Evolutionary conservation across 306 rosid species (phyloP), one percentile per base, ranked within the genome.

Genomic region (Ziziphus jujuba): DNA sequence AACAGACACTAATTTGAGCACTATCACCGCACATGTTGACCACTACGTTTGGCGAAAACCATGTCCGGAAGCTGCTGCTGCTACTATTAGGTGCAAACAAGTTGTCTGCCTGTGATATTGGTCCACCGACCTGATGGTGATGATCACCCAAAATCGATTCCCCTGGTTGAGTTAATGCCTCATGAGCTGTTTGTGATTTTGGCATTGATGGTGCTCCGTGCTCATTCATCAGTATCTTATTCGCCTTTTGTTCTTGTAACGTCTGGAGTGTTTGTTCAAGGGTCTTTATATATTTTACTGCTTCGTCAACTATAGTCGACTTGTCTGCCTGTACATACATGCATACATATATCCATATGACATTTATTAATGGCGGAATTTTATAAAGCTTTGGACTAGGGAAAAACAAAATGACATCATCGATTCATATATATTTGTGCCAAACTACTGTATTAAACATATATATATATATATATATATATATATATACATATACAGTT

Each of bases 301-400:
- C 86, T 76, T 84, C 90, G 33, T 85, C 90, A 24, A 91, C 82
- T 33, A 91, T 72, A 58, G 72, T 74, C 35, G 83, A 75, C 47
- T 81, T 83, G 72, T 81, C 83, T 0, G 79, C 84, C 96, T 86
- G 50, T 9, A 19, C 2, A n/a, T 17, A 47, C 17, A 47, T 11
- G 16, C 50, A 45, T 9, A 15, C 15, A 45, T 9, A 15, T 3
- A 45, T 10, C 9, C 50, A 45, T 45, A 45, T 28, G 33, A 28
- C 33, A 28, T 28, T 1, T 28, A 28, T 28, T 28, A 1, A 28
- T 4, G 33, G 33, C 33, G 2, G 33, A 28, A 28, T 28, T 28
- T 28, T 28, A 28, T 28, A 28, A 4, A 28, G 33, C 33, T 28
- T n/a, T 2, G 33, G 33, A 28, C 33, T 4, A 4, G 33, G 4